A percentile compares a stretch with the other conserved stretches of the same genome.
These are phyloP conservation scores for Chlorokybus atmophyticus DNA, from an alignment of 139 green algal species.

Conservation along the genomic window DNA sequence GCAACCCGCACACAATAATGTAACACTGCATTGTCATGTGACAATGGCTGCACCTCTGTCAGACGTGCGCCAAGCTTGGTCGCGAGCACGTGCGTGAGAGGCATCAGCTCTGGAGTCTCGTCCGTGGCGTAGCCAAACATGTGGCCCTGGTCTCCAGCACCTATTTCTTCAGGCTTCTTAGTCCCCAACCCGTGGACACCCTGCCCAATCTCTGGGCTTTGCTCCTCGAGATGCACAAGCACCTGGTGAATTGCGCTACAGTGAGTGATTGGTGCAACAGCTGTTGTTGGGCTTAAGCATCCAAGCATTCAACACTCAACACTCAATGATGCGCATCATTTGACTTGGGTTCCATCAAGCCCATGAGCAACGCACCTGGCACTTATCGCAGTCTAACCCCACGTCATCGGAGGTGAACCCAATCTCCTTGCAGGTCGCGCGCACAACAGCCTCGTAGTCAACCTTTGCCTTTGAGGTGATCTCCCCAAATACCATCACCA, in stretches of 20 bases:
- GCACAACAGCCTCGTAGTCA: constrained; percentile 91
- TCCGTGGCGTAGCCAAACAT: constrained; percentile 99
- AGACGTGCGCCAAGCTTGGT: constrained; percentile 79
- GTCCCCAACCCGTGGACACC: constrained; percentile 97
- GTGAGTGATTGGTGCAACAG: too few relatives aligned
- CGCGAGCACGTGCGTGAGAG: constrained; percentile 93
- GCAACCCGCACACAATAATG: not conserved
- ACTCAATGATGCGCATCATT: too few relatives aligned
- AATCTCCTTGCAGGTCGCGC: constrained; percentile 65
- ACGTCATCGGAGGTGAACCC: constrained; percentile 88
- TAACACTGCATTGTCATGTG: too few relatives aligned
- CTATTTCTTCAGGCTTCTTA: constrained; percentile 95
- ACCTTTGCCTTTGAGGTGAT: constrained; percentile 99
- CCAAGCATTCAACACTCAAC: not conserved
- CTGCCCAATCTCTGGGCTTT: constrained; percentile 97
- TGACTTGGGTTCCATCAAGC: too few relatives aligned
- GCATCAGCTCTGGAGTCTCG: constrained; percentile 97
- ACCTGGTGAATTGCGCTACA: too few relatives aligned
- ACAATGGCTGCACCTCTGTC: constrained; percentile 21
- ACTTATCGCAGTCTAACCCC: constrained; percentile 88
- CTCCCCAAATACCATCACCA: constrained; percentile 99
- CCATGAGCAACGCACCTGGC: constrained; percentile 55
- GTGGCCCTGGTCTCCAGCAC: constrained; percentile 96
- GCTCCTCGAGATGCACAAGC: constrained; percentile 95
- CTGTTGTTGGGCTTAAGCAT: too few relatives aligned